Evolutionary conservation across 2,329 filamentous ascomycete genomes (phyloP), one percentile per base, ranked within the genome.

Genomic region (Exophiala aquamarina): DNA sequence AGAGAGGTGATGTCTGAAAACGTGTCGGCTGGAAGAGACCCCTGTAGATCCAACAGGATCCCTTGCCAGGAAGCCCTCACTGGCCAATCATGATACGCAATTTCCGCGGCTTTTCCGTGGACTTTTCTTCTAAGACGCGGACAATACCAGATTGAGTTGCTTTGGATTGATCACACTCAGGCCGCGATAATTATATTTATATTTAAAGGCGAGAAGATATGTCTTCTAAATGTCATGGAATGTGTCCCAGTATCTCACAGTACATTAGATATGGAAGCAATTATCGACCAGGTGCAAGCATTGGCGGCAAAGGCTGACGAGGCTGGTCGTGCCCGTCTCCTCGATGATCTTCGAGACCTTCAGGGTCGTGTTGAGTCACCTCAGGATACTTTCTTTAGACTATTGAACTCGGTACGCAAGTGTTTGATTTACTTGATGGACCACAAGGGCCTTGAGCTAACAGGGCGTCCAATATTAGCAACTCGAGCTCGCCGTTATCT

Each of bases 271-370:
- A 53, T 54, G 47, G 47, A 50, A 10, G 41, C 50, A 14, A 41
- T 50, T 18, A 14, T 33, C 10, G 18, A 32, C 41, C 47, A 59
- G 19, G 52, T 62, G 23, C 48, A 43, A 8, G 23, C 36, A 9
- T 37, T 62, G 29, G 56, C 52, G 13, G 23, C 52, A 35, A 44
- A 44, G 1, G 44, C 57, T 37, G 54, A 60, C 49, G 54, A 59
- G 17, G 53, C 38, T 5, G 54, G 49, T 15, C 56, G 55, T 8
- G 31, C 53, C 37, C 36, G 44, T 2, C 58, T 63, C 13, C 44
- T 55, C 13, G 43, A 44, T 18, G 36, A 44, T 14, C 53, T 63
- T 44, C n/a, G 38, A 11, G 54, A 57, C 2, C 37, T 61, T n/a
- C 57, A 60, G 34, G 37, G 21, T 34, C 50, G 56, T 1, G 41